Conservation (phyloP, 805 yeast genomes). For the Brettanomyces nanus region DNA sequence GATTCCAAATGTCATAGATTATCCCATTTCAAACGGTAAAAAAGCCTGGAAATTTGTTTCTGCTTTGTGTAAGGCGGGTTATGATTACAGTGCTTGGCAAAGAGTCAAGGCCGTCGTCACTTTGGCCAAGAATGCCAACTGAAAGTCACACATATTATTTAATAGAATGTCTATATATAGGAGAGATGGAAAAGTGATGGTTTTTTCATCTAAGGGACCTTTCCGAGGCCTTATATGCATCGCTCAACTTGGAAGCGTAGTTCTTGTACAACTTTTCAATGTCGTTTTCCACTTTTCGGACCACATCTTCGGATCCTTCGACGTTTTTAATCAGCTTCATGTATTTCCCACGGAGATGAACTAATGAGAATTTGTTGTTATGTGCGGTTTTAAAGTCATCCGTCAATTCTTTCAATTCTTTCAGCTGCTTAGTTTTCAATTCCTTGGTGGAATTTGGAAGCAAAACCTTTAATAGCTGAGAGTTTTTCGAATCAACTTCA, state of each 20-base stretch:
- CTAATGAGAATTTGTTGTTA: conserved; percentile 38
- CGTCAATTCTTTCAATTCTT: conserved; percentile 54
- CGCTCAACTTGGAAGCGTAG: conserved; percentile 49
- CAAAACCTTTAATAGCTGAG: conserved; percentile 64
- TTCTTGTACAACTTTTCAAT: conserved; percentile 66
- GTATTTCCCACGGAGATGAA: conserved; percentile 49
- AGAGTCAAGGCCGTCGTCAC: conserved; percentile 47
- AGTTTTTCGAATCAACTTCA: conserved; percentile 62
- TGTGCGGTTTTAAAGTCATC: conserved; percentile 54
- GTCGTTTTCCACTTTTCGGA: conserved; percentile 46
- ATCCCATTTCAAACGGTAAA: conserved; percentile 75
- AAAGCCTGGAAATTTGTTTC: conserved; percentile 86
- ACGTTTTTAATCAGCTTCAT: conserved; percentile 42
- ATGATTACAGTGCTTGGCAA: conserved; percentile 68
- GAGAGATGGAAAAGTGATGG: too few species aligned
- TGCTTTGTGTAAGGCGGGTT: conserved; percentile 77
- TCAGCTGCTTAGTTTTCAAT: conserved; percentile 44
- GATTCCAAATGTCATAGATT: conserved; percentile 85
- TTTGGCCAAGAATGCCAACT: conserved; percentile 39
- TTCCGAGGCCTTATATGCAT: conserved; percentile 49
- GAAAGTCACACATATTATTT: background rate
- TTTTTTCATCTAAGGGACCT: conserved; percentile 19
- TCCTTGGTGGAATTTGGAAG: conserved; percentile 72
- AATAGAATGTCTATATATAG: background rate
- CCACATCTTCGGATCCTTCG: conserved; percentile 44